Conservation (phyloP, 2,329 filamentous ascomycete genomes). For the Sarocladiaceae sp. region DNA sequence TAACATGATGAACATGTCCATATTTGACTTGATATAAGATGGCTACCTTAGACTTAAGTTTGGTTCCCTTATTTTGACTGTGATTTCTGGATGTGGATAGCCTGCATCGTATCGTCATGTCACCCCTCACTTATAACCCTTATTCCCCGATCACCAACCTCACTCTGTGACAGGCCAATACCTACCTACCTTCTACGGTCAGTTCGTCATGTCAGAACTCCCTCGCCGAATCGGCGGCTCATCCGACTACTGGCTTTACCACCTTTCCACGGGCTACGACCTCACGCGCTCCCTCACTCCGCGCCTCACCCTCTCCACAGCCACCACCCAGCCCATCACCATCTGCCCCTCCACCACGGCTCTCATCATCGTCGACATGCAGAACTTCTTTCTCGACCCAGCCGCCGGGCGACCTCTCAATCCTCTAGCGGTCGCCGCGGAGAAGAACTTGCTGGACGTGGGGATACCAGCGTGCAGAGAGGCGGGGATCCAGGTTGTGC, state of each 20-base stretch:
- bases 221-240: constrained; percentile 7
- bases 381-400: constrained; percentile 42
- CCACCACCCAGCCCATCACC: constrained; percentile 24
- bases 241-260: constrained; percentile 12
- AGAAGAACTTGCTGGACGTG: constrained; percentile 6
- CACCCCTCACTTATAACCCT: too few species aligned
- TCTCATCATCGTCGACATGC: constrained; percentile 46
- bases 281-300: constrained; percentile 16
- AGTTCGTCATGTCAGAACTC: neutral
- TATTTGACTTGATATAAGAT: neutral
- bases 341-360: constrained; percentile 36
- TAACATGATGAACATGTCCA: constrained; percentile 8
- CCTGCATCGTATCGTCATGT: too few species aligned
- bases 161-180: too few species aligned
- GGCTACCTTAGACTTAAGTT: too few species aligned
- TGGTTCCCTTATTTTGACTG: too few species aligned
- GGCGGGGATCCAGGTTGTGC: constrained; percentile 30
- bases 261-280: constrained; percentile 15
- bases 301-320: constrained; percentile 10
- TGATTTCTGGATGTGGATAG: too few species aligned
- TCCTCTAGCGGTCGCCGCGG: constrained; percentile 19
- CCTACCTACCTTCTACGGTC: too few species aligned
- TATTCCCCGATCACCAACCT: too few species aligned
- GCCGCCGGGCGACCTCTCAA: constrained; percentile 15
- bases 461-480: constrained; percentile 11